phyloP scores from a whole-genome alignment of 441 rosid species.

The Jatropha podagrica region DNA sequence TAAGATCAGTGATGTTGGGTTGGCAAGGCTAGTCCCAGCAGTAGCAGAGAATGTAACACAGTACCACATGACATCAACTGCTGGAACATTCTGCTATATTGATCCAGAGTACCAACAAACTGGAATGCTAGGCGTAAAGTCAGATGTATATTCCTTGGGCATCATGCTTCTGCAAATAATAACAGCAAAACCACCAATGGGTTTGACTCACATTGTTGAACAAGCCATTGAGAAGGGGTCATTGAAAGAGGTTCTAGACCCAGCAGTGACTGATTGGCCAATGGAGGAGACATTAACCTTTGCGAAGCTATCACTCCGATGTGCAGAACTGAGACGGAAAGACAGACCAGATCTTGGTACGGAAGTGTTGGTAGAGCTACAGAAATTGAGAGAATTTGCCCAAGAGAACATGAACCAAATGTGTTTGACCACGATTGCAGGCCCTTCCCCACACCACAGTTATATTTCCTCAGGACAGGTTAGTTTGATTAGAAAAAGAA shows the following conservation, averaged over 20 bases:
- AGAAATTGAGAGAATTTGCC: conserved; percentile 25
- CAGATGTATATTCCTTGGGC: conserved; percentile 49
- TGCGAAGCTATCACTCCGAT: conserved; percentile 36
- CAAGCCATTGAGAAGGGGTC: conserved; percentile 35
- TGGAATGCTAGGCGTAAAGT: conserved; percentile 50
- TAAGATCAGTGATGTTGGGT: conserved; percentile 48
- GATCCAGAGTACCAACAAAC: conserved; percentile 49
- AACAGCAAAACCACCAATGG: conserved; percentile 53
- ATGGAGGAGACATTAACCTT: conserved; percentile 35
- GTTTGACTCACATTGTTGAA: conserved; percentile 39
- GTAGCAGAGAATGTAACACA: conserved; percentile 45
- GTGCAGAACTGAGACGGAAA: conserved; percentile 43
- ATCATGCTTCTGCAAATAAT: conserved; percentile 44
- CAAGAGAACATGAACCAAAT: conserved; percentile 17
- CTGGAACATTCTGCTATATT: conserved; percentile 55
- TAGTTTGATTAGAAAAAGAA: background rate
- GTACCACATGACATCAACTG: conserved; percentile 46
- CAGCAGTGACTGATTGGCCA: conserved; percentile 45
- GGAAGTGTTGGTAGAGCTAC: conserved; percentile 26
- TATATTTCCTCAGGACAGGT: conserved; percentile 38
- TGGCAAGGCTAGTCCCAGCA: conserved; percentile 51
- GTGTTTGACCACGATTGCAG: background rate
- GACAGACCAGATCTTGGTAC: conserved; percentile 40
- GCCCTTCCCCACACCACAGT: conserved; percentile 24
- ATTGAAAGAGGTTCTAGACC: conserved; percentile 38